Base-by-base conservation (phyloP, 345 rosid genomes). In the Eutrema heterophyllum region DNA sequence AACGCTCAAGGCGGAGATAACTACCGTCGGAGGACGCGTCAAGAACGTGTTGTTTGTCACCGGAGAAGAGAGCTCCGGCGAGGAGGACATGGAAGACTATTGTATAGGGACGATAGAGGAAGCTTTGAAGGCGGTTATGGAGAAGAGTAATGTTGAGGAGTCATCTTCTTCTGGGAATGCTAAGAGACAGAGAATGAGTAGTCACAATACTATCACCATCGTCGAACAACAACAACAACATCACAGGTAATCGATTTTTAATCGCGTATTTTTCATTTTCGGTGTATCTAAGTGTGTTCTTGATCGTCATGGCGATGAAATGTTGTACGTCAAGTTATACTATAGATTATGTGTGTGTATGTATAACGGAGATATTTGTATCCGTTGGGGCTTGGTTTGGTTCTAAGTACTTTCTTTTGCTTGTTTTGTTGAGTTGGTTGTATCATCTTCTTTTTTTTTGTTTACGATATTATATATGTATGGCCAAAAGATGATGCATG, bases 1-100 rank as follows among this genome's bases (percentile, higher is more conserved):
- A 71, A 90, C 97, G 36, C 77, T 92, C 1, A 90, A 91, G 81
- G 97, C 99, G 12, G 99, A 95, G 83, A 88, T 95, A 79, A 92
- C 97, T 7, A 95, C 97, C 9, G 86, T 92, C 0, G 97, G 97
- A 1, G 97, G 97, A 9, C 89, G 97, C 5, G 93, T 90, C n/a
- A 95, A 87, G 86, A 95, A 92, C 80, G 97, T 92, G 18, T 78
- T 95, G 66, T 95, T 95, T 80, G 80, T 95, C 7, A 85, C 97
- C 32, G 96, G 92, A 55, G 99, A 95, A 40, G 97, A 91, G 56
- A 68, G 74, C 27, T 65, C 72, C n/a, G 77, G 77, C n/a, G 71
- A 76, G 29, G 82, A 79, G n/a, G 77, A 68, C 48, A 79, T 70
- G 43, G 82, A 78, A 43, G 93, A 86, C 66, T 84, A 85, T 36